Percentiles rank a stretch among this genome's conserved stretches.
Conservation (phyloP, 495 filamentous ascomycete genomes). For the Aspergillus sparsus region DNA sequence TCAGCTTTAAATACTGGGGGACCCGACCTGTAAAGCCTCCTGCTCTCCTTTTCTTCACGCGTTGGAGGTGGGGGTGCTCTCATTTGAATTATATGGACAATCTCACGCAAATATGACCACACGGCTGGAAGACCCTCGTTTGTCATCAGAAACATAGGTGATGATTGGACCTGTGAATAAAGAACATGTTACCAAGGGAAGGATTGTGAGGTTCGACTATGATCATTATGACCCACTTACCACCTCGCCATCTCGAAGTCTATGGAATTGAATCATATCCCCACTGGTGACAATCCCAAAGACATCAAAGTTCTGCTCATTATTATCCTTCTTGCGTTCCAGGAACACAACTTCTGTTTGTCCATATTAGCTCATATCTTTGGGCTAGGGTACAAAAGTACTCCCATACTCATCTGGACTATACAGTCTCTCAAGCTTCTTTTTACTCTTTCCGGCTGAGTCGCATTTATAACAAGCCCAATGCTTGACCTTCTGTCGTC, state of each 20-base stretch:
- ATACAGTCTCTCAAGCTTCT: background rate
- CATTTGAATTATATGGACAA: background rate
- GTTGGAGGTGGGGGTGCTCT: background rate
- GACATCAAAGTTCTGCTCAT: background rate
- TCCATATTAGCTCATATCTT: background rate
- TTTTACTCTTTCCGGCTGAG: background rate
- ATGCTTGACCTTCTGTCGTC: background rate
- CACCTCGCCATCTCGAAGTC: background rate
- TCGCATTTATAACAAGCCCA: background rate
- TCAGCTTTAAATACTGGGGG: background rate
- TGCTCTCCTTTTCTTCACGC: background rate
- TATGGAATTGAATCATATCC: slow-evolving; percentile 1
- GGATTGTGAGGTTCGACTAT: background rate
- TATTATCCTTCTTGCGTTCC: background rate
- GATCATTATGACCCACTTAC: slow-evolving; percentile 1
- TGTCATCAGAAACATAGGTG: background rate
- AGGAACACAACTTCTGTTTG: background rate
- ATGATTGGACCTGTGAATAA: background rate
- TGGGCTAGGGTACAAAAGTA: background rate
- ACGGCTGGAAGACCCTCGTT: background rate
- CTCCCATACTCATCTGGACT: background rate
- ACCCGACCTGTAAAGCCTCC: background rate
- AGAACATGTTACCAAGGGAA: background rate
- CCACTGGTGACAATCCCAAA: background rate
- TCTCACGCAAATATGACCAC: background rate